Evolutionary conservation across 116 monocot genomes (phyloP), one percentile per base, ranked within the genome.

Genomic region (Cymodocea nodosa): DNA sequence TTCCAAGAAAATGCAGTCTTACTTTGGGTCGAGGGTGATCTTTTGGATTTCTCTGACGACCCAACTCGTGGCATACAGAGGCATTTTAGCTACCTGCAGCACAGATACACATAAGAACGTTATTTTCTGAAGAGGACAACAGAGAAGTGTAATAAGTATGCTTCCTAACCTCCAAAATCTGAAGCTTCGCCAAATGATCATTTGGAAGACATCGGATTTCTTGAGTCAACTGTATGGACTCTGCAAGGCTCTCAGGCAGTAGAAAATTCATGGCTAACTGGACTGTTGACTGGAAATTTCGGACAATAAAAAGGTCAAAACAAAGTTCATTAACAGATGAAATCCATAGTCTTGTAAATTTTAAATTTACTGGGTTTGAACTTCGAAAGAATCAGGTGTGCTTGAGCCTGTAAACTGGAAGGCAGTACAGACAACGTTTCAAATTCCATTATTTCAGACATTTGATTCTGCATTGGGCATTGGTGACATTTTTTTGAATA

Each of bases 171-270:
- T 95, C 95, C 49, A 83, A 73, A 81, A 95, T 83, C 71, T 85
- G 83, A 37, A 90, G 79, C 70, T 95, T 95, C 54, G 83, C 90
- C 50, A 71, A 79, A 74, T 95, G 95, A 60, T 81, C 76, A 66
- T 76, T 81, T 34, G 90, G 87, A 19, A 95, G 90, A 74, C 85
- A 81, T n/a, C 95, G 90, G 5, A 95, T 95, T 68, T 90, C 85
- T 66, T 85, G 77, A 65, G 87, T 75, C 72, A 95, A 71, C 44
- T 79, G 73, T 35, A 69, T 66, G 25, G 90, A 84, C 70, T 85
- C 85, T 36, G 62, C 35, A 57, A 95, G 67, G 71, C 95, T 95
- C 75, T 90, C 90, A 10, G 95, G 90, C 7, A 81, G 79, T 64
- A 95, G 68, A 54, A 87, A 95, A 55, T 87, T 87, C 30, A 87